A percentile compares a stretch with the other conserved stretches of the same genome.
phyloP scores from a whole-genome alignment of 2,329 filamentous ascomycete genomes.

The Ceratocystis cubensis region DNA sequence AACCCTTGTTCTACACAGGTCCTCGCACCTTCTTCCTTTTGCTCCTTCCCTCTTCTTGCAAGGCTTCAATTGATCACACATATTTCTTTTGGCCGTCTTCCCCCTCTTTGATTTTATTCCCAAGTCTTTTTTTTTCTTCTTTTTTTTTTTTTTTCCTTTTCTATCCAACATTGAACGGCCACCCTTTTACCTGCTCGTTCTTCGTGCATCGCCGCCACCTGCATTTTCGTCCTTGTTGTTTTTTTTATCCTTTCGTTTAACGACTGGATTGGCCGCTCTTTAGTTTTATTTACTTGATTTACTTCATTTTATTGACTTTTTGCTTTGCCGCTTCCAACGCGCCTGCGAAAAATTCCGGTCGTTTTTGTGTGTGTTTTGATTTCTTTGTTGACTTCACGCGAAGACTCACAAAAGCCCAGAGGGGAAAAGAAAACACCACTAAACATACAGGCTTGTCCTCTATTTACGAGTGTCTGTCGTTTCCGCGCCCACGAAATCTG shows the following conservation, averaged over 20 bases:
- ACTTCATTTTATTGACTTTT: neutral
- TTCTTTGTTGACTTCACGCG: constrained; percentile 7
- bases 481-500: neutral
- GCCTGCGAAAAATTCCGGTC: neutral
- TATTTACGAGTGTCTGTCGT: neutral
- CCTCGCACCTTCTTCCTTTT: constrained; percentile 7
- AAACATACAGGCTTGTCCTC: neutral
- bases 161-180: neutral
- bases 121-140: neutral
- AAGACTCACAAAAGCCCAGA: neutral
- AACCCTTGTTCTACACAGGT: constrained; percentile 1
- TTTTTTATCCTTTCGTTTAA: constrained; percentile 9
- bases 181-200: neutral
- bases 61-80: neutral
- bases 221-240: constrained; percentile 8
- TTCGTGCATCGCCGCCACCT: constrained; percentile 12
- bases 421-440: no score
- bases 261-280: constrained; percentile 10
- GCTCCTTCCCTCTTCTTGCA: constrained; percentile 4
- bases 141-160: neutral
- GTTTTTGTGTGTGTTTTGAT: neutral
- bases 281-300: neutral
- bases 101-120: neutral
- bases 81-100: neutral
- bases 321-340: constrained; percentile 7